phyloP scores from a whole-genome alignment of 2,329 filamentous ascomycete genomes.

The Geosmithia putterillii region DNA sequence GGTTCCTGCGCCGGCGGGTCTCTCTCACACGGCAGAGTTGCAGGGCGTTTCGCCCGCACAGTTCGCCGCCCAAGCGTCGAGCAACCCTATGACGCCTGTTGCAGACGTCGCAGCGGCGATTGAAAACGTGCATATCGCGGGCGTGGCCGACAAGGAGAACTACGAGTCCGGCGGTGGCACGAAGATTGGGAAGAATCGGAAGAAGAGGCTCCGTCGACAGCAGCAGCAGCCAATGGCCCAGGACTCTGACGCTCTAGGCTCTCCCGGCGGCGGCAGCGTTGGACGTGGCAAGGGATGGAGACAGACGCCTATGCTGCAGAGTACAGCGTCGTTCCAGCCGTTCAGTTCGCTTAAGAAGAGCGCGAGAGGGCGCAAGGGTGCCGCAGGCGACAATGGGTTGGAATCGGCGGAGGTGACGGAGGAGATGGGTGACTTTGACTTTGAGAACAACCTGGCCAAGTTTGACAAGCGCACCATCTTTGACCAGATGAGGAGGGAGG shows the following conservation, averaged over 20 bases:
- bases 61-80: slow-evolving; percentile 1
- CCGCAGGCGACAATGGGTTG: slow-evolving; percentile 63
- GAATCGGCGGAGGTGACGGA: slow-evolving; percentile 93
- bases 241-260: background rate
- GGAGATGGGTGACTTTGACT: slow-evolving; percentile 91
- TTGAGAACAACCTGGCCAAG: slow-evolving; percentile 77
- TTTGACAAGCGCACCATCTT: slow-evolving; percentile 92
- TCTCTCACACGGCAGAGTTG: background rate
- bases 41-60: background rate
- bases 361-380: slow-evolving; percentile 27
- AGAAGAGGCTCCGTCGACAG: slow-evolving; percentile 2
- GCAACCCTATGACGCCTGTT: slow-evolving; percentile 2
- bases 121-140: background rate
- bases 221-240: slow-evolving; percentile 13
- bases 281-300: slow-evolving; percentile 42
- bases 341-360: slow-evolving; percentile 49
- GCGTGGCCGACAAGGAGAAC: background rate
- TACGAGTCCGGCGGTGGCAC: slow-evolving; percentile 1
- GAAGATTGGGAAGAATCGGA: background rate
- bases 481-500: slow-evolving; percentile 80
- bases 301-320: slow-evolving; percentile 47
- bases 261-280: background rate
- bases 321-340: slow-evolving; percentile 49
- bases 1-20: slow-evolving; percentile 9
- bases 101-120: slow-evolving; percentile 1